A percentile compares a stretch with the other conserved stretches of the same genome.
These are phyloP conservation scores for Thielaviopsis euricoi DNA, from an alignment of 2,329 filamentous ascomycete species.

Conservation along the genomic window DNA sequence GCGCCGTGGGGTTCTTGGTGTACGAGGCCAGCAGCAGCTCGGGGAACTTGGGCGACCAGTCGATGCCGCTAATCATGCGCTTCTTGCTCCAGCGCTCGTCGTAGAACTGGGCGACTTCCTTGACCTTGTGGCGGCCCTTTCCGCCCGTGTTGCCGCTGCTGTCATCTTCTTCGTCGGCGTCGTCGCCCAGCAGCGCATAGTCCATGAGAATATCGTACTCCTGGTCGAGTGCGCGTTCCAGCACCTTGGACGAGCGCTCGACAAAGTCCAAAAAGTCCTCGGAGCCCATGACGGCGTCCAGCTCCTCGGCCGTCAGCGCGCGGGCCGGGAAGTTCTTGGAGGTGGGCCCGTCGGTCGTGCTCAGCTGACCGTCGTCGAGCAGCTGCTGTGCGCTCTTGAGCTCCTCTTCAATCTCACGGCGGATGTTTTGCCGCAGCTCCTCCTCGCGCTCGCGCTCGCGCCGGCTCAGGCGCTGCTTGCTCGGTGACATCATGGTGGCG, in stretches of 20 bases:
- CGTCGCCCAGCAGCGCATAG: constrained; percentile 68
- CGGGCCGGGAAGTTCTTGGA: constrained; percentile 55
- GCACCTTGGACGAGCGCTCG: constrained; percentile 89
- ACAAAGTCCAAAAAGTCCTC: constrained; percentile 92
- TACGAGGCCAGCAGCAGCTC: constrained; percentile 89
- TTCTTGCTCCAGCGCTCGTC: constrained; percentile 95
- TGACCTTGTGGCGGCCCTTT: constrained; percentile 58
- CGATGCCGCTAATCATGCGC: constrained; percentile 87
- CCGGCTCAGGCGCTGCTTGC: constrained; percentile 55
- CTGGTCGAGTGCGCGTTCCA: constrained; percentile 85
- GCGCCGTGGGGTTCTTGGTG: constrained; percentile 90
- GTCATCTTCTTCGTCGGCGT: constrained; percentile 68
- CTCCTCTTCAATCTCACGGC: constrained; percentile 86
- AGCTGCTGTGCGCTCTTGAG: constrained; percentile 54
- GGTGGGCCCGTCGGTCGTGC: constrained; percentile 18
- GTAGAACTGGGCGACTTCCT: constrained; percentile 84
- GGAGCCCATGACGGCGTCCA: constrained; percentile 78
- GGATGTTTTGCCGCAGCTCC: constrained; percentile 68
- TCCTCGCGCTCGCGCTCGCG: constrained; percentile 73
- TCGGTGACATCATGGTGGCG: constrained; percentile 40
- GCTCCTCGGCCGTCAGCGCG: constrained; percentile 66
- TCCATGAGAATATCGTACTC: constrained; percentile 94
- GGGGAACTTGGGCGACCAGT: constrained; percentile 89
- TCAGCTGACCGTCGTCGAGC: constrained; percentile 31
- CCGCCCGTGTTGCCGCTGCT: constrained; percentile 53